These are phyloP conservation scores for Xylaria flabelliformis DNA, from an alignment of 495 filamentous ascomycete species.

Conservation along the genomic window DNA sequence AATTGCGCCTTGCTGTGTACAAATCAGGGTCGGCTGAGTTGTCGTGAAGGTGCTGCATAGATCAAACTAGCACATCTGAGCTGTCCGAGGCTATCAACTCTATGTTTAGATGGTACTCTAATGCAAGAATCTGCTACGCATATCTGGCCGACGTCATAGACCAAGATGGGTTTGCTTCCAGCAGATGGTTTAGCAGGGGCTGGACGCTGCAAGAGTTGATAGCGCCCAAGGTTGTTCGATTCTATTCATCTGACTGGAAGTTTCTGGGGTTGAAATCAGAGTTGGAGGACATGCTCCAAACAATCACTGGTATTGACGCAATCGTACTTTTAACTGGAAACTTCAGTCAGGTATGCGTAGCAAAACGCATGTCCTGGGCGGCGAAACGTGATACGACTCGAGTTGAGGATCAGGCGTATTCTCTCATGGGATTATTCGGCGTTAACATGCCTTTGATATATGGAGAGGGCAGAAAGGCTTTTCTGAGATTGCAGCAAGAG, in stretches of 20 bases:
- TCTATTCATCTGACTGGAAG: constrained; percentile 43
- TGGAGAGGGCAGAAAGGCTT: constrained; percentile 30
- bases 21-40: not conserved
- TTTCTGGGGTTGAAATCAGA: constrained; percentile 34
- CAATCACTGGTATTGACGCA: constrained; percentile 38
- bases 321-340: not conserved
- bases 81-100: constrained; percentile 34
- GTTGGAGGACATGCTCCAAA: constrained; percentile 14
- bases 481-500: constrained; percentile 30
- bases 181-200: constrained; percentile 50
- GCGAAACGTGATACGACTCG: constrained; percentile 28
- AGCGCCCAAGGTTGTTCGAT: constrained; percentile 37
- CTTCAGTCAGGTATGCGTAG: constrained; percentile 8
- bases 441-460: constrained; percentile 33
- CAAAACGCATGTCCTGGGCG: constrained; percentile 33
- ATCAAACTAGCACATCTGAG: constrained; percentile 39
- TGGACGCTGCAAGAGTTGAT: constrained; percentile 55
- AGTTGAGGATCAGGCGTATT: constrained; percentile 34
- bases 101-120: constrained; percentile 39
- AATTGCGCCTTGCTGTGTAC: not conserved
- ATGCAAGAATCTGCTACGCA: constrained; percentile 38
- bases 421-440: constrained; percentile 28
- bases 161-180: not conserved
- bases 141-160: constrained; percentile 37
- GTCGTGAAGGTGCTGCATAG: constrained; percentile 39